Evolutionary conservation across 805 yeast genomes (phyloP), one percentile per base, ranked within the genome.

Genomic region (Yarrowia sp.): DNA sequence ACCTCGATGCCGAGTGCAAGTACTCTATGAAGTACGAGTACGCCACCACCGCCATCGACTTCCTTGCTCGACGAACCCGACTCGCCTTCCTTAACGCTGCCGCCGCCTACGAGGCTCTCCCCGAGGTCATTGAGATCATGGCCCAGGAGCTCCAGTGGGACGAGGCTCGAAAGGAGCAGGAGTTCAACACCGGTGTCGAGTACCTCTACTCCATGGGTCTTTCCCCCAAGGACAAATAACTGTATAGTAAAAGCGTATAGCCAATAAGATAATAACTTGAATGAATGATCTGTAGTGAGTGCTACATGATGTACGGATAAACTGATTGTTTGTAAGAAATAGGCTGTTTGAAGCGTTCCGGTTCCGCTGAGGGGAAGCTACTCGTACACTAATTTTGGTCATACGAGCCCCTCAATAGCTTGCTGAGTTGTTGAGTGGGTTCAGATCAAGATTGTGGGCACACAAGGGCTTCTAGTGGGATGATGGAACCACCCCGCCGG

Each of bases 11-110:
- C 66, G 98, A 93, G 81, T 83, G 94, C 78, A 84, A 87, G 75
- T 94, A 92, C 80, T 88, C 92, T 13, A 82, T 92, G 73, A 81
- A 85, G 70, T 85, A 91, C 79, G 98, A 93, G 81, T 91, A 92
- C 78, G 86, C 91, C 50, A 85, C 96, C 80, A 90, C 93, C 13
- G 96, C 97, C 56, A 81, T 88, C 68, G 98, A 93, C 79, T 92
- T 93, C 83, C 82, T 93, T 72, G 91, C 96, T 68, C 89, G 98
- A 83, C 89, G 98, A 83, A 88, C 94, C 66, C 87, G 98, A 79
- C 86, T 91, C 76, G 97, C 97, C 2, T 94, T 92, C 82, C 83
- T 93, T 76, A 93, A 93, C 79, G 91, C 95, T 49, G 86, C 86
- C 77, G 92, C 89, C 71, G 97, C 98, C 14, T 80, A 87, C 71